Evolutionary conservation across 306 rosid genomes (phyloP), one percentile per base, ranked within the genome.

Genomic region (Quercus robur): DNA sequence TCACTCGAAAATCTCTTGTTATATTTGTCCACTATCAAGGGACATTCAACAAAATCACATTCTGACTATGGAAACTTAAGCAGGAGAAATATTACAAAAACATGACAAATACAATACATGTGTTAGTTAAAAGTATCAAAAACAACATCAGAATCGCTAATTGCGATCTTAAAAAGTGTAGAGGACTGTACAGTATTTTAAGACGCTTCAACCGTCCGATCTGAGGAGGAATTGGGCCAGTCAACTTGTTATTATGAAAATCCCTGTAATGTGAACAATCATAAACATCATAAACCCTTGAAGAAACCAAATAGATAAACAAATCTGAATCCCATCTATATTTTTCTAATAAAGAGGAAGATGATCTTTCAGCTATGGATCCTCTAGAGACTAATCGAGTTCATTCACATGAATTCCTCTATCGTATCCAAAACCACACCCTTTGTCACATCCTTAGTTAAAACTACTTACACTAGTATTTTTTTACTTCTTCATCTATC

Each of bases 191-290:
- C 99, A 96, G 89, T 81, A 91, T 90, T 84, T 89, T 88, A 33
- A 96, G 98, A 79, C 97, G 99, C 98, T 84, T 96, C 88, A 96
- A 68, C 66, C 99, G 93, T 67, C 91, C 98, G 70, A 96, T 96
- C 82, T 96, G 99, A 55, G 99, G 91, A 81, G 99, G 99, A 88
- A 96, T 91, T 6, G 99, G 99, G 33, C 99, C 99, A 1, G 99
- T 93, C 87, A 96, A 77, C 91, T 96, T 96, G 92, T 96, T 96
- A 82, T 96, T 96, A 58, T 96, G 99, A 25, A 96, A 90, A 88
- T 96, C 99, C 84, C 99, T 96, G 96, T 25, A 63, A 81, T 46
- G 70, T n/a, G 68, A 21, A 81, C 56, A 80, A 54, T 56, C 58
- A 56, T 8, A 71, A 70, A 71, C 49, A 70, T 74, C 55, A 58